Evolutionary conservation across 176 grass and related monocot genomes (phyloP), one percentile per base, ranked within the genome.

Genomic region (Lolium multiflorum): DNA sequence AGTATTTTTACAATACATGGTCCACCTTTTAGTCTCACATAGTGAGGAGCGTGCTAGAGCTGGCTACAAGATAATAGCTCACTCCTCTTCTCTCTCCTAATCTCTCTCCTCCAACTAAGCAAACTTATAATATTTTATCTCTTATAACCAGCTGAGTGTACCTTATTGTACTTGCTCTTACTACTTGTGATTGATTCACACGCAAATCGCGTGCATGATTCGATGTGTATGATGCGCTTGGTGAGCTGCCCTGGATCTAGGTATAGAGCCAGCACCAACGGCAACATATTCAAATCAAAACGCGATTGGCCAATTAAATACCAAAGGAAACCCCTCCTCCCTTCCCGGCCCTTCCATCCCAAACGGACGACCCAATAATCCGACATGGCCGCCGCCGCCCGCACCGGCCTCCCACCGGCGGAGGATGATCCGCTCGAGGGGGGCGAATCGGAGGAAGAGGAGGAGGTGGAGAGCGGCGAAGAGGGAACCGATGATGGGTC

Each of bases 401-500:
- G 52, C 31, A 39, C 11, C 54, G 31, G 6, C 52, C 76, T 78
- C 52, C 52, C 52, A 56, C 18, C 31, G 52, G 52, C 52, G 52
- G 76, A 58, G 11, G 52, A 21, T 35, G 76, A 39, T 78, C 52
- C 52, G 11, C 76, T 38, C 31, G 52, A 78, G 10, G 52, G 31
- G 17, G 31, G 5, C 11, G 74, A 77, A 57, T 55, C 50, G 51
- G 75, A 77, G 31, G 52, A 46, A 12, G 70, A 59, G 76, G 76
- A 59, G 52, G 76, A 78, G 52, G 76, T 58, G 76, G 76, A 78
- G 76, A 78, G 76, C 31, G 76, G 13, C 31, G 76, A 78, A 54
- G 76, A 78, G 52, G 28, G 75, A 14, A 9, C 17, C 28, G 75
- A 39, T 57, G 76, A 78, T 14, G 31, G 76, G 11, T 78, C 35